Conservation (phyloP, 805 yeast genomes). For the Sugiyamaella lignohabitans region DNA sequence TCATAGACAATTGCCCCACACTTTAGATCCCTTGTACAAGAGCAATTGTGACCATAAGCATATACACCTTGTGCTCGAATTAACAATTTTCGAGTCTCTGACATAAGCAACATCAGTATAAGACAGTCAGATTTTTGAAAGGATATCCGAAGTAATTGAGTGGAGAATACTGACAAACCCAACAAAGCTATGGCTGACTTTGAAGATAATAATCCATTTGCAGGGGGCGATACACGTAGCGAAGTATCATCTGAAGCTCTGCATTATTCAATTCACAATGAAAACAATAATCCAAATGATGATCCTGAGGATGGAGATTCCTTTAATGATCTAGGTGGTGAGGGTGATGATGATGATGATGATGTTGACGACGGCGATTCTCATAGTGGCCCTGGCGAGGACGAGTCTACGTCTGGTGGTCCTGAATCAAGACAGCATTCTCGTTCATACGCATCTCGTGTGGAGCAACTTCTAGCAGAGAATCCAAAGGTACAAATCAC, state of each 20-base stretch:
- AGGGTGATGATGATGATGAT: too few relatives aligned
- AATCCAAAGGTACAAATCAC: constrained; percentile 32
- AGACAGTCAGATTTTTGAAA: too few relatives aligned
- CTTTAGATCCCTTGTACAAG: too few relatives aligned
- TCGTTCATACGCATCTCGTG: constrained; percentile 25
- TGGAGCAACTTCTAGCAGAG: constrained; percentile 30
- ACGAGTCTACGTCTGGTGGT: neutral
- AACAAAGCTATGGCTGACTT: constrained; percentile 28
- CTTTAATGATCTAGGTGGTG: neutral
- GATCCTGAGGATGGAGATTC: constrained; percentile 1
- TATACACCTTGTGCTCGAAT: too few relatives aligned
- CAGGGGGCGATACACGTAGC: constrained; percentile 27
- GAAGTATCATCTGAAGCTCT: constrained; percentile 4
- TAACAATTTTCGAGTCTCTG: too few relatives aligned
- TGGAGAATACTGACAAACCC: neutral
- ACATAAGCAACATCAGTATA: too few relatives aligned
- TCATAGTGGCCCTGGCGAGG: neutral
- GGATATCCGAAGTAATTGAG: too few relatives aligned
- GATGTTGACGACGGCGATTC: neutral
- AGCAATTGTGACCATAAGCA: too few relatives aligned
- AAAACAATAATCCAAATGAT: neutral
- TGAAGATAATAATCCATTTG: constrained; percentile 42
- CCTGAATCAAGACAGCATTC: neutral
- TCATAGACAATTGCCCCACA: too few relatives aligned
- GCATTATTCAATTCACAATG: neutral